Conservation (phyloP, 805 yeast genomes). For the Metschnikowia noctiluminum region DNA sequence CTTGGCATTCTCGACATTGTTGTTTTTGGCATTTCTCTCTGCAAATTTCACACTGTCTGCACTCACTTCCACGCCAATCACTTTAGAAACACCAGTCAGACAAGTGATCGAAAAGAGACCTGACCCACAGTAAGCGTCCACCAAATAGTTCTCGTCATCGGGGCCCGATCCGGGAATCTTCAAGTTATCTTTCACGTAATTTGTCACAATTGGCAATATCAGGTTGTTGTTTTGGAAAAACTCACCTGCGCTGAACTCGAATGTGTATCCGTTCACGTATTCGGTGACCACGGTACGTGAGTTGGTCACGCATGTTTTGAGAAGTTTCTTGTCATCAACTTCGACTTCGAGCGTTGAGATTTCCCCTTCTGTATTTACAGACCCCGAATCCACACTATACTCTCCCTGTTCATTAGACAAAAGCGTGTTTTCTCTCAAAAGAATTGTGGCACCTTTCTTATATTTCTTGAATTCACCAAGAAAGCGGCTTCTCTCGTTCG, state of each 20-base stretch:
- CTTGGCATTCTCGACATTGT: slow-evolving; percentile 71
- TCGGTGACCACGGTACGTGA: slow-evolving; percentile 79
- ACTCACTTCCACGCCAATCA: slow-evolving; percentile 90
- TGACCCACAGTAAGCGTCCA: slow-evolving; percentile 95
- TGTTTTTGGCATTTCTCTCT: slow-evolving; percentile 68
- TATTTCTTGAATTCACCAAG: slow-evolving; percentile 43
- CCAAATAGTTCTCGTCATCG: slow-evolving; percentile 54
- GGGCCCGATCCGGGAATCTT: slow-evolving; percentile 33
- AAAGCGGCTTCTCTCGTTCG: slow-evolving; percentile 60
- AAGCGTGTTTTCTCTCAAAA: slow-evolving; percentile 75
- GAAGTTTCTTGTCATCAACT: slow-evolving; percentile 27
- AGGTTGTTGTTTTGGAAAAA: slow-evolving; percentile 93
- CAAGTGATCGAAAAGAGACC: slow-evolving; percentile 90
- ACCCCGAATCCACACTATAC: slow-evolving; percentile 36
- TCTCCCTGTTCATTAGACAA: slow-evolving; percentile 27
- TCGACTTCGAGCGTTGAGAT: slow-evolving; percentile 25
- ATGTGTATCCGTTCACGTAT: slow-evolving; percentile 66
- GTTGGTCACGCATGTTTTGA: slow-evolving; percentile 75
- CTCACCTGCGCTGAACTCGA: slow-evolving; percentile 90
- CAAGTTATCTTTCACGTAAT: slow-evolving; percentile 73
- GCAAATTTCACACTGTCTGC: slow-evolving; percentile 92
- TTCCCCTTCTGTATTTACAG: slow-evolving; percentile 36
- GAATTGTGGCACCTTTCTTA: slow-evolving; percentile 81
- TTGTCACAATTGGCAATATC: slow-evolving; percentile 78
- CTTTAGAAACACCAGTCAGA: slow-evolving; percentile 74